phyloP scores from a whole-genome alignment of 306 rosid genomes.

The Trichosanthes cucumerina region DNA sequence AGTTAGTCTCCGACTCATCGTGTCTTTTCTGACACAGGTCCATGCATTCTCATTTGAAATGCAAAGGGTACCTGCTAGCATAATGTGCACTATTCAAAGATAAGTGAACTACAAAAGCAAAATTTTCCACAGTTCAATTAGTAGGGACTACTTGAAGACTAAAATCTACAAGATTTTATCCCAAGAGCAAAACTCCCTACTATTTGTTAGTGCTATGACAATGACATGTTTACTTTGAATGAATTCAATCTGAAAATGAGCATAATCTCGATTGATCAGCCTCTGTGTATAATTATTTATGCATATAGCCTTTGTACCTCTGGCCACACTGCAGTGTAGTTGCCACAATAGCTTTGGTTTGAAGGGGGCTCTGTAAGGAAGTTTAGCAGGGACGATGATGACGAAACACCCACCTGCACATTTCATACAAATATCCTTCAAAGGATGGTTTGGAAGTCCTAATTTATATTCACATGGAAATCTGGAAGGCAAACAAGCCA shows the following conservation, averaged over 20 bases:
- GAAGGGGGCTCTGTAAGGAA: slow-evolving; percentile 91
- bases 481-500: slow-evolving; percentile 5
- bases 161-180: not conserved
- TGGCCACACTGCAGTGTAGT: slow-evolving; percentile 20
- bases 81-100: not conserved
- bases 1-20: not conserved
- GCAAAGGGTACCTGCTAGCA: not conserved
- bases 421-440: slow-evolving; percentile 8
- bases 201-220: not conserved
- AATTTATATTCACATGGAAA: not conserved
- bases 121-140: not conserved
- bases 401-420: slow-evolving; percentile 47
- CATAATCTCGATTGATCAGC: not conserved
- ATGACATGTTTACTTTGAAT: not conserved
- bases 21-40: not conserved
- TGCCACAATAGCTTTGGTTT: slow-evolving; percentile 69
- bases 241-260: not conserved
- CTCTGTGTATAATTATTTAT: not conserved
- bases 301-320: slow-evolving; percentile 38
- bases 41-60: slow-evolving; percentile 6
- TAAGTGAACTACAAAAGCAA: not conserved
- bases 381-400: slow-evolving; percentile 34
- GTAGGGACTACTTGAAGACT: not conserved
- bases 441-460: not conserved
- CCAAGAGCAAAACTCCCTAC: not conserved